A percentile compares a stretch with the other conserved stretches of the same genome.
Evolutionary conservation across 768 basidiomycete species (phyloP).

Genomic region (Lactarius sanguifluus): DNA sequence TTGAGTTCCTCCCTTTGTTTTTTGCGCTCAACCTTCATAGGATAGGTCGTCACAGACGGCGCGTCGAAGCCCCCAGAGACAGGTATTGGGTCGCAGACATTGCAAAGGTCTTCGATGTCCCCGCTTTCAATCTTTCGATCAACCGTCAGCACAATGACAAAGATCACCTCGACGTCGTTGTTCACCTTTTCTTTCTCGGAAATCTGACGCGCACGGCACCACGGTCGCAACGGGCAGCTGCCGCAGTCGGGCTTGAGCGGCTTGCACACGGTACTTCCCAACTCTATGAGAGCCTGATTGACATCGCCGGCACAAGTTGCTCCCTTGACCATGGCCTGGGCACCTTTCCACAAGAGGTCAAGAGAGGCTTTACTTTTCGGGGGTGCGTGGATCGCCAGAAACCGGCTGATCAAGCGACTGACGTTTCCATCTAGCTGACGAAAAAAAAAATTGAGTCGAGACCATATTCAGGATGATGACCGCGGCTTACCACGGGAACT

Average conservation of each 20-base stretch:
- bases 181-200: constrained; percentile 24
- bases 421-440: constrained; percentile 87
- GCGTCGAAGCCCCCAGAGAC: constrained; percentile 30
- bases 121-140: constrained; percentile 30
- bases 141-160: constrained; percentile 1
- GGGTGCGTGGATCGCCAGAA: constrained; percentile 78
- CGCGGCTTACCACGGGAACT: constrained; percentile 73
- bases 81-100: constrained; percentile 60
- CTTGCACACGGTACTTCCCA: constrained; percentile 92
- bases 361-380: constrained; percentile 78
- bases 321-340: constrained; percentile 62
- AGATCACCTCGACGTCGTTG: background rate
- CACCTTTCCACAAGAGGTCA: constrained; percentile 81
- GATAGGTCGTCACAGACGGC: constrained; percentile 66
- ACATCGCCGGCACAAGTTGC: constrained; percentile 71
- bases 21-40: constrained; percentile 83
- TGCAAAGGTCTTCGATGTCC: constrained; percentile 81
- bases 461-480: constrained; percentile 21
- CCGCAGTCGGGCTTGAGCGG: constrained; percentile 75
- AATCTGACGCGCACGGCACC: constrained; percentile 63
- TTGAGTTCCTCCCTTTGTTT: constrained; percentile 83
- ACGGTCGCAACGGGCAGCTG: constrained; percentile 64
- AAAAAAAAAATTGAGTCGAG: constrained; percentile 6
- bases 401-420: constrained; percentile 76
- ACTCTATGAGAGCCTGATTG: constrained; percentile 92